Base-by-base conservation (phyloP, 108 stramenopile species). In the Stephanodiscus minutulus region DNA sequence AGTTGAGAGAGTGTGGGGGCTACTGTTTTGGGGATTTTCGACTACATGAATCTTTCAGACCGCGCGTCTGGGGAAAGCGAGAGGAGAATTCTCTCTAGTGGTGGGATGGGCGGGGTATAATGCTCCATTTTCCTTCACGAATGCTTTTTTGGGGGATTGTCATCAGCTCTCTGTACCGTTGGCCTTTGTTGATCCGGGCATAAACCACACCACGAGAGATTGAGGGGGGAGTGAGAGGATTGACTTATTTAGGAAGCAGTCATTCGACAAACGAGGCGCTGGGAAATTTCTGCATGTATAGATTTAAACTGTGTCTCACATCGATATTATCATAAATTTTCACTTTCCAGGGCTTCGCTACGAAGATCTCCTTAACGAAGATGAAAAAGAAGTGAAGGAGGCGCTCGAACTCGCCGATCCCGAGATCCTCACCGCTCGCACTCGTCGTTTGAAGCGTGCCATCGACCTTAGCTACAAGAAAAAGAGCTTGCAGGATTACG, bases 391-490 rank as follows among this genome's bases (percentile, higher is more conserved):
- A 48, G 86, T 95, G 33, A 78, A 84, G 66, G 94, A 95, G 64
- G 94, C 94, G 31, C 76, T 95, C 72, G 73, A 79, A 57, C 85
- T 93, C 79, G 88, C 94, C 37, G 83, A 88, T 60, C 87, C 90
- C 43, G 90, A 88, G 60, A 76, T 89, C n/a, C 68, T 88, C 18
- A 87, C 87, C 25, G 94, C 84, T 50, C 90, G 94, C 49, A 88
- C 87, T 12, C 91, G 94, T 67, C 87, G 94, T 50, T 77, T 95
- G 66, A 90, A 90, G 83, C 88, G 91, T 35, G 94, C 94, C 22
- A 88, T 91, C 61, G 94, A 95, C 67, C 82, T 95, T 43, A 82
- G 83, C 63, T 91, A 86, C 78, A 95, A 95, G 79, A 82, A 75
- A 77, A 95, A 95, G 90, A 84, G 86, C 58, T 77, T 91, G 55